A percentile compares a stretch with the other conserved stretches of the same genome.
phyloP scores from a whole-genome alignment of 2,329 filamentous ascomycete species.

The Ophiostoma montium region DNA sequence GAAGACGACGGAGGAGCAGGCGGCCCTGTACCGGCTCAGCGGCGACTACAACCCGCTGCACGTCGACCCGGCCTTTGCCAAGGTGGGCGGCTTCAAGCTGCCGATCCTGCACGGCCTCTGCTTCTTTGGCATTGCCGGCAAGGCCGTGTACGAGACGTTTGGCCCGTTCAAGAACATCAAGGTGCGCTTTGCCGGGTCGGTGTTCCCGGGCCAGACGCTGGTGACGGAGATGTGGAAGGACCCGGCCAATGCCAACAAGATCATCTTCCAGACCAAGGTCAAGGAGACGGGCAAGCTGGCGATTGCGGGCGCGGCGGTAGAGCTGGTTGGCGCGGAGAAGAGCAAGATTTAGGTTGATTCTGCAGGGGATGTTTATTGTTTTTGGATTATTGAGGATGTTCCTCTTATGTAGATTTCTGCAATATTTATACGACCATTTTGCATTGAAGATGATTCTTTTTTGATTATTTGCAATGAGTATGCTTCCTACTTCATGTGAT shows the following conservation, averaged over 20 bases:
- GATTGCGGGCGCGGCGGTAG: constrained; percentile 67
- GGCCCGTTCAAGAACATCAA: constrained; percentile 84
- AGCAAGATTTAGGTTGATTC: constrained; percentile 16
- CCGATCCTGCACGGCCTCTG: constrained; percentile 96
- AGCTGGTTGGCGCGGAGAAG: constrained; percentile 35
- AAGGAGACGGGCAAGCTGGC: constrained; percentile 87
- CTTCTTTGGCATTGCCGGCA: constrained; percentile 82
- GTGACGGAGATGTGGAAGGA: constrained; percentile 94
- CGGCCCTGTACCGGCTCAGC: constrained; percentile 80
- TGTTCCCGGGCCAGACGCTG: constrained; percentile 78
- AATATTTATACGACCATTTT: too few relatives aligned
- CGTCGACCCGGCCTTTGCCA: constrained; percentile 86
- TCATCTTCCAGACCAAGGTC: constrained; percentile 77
- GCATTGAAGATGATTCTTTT: too few relatives aligned
- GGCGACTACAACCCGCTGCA: constrained; percentile 95
- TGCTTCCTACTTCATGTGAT: too few relatives aligned
- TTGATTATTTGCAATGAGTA: too few relatives aligned
- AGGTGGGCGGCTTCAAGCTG: constrained; percentile 84
- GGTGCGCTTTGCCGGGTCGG: constrained; percentile 76
- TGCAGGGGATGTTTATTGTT: background rate
- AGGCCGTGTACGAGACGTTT: constrained; percentile 75
- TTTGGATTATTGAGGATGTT: too few relatives aligned
- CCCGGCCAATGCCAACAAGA: constrained; percentile 37
- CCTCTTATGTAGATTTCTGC: too few relatives aligned
- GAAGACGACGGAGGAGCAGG: constrained; percentile 79